A percentile compares a stretch with the other conserved stretches of the same genome.
These are phyloP conservation scores for Cladosporium phlei DNA, from an alignment of 2,329 filamentous ascomycete species.

Conservation along the genomic window DNA sequence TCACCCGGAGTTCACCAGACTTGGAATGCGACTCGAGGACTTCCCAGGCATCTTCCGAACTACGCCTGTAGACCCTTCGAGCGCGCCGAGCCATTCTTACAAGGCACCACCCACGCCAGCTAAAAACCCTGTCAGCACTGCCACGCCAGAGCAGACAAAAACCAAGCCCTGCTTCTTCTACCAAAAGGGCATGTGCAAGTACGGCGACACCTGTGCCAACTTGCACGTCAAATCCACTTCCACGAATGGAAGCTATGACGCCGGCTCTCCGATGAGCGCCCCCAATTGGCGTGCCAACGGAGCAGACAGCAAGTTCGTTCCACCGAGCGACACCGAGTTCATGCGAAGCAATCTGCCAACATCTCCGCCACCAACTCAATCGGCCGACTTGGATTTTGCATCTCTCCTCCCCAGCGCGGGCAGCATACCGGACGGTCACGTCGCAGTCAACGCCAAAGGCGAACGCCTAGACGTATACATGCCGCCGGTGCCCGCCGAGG, in stretches of 20 bases:
- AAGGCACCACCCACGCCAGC: neutral
- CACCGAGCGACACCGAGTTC: conserved; percentile 19
- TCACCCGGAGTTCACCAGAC: conserved; percentile 49
- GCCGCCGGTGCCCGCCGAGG: conserved; percentile 33
- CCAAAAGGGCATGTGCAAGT: conserved; percentile 28
- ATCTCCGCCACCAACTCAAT: neutral
- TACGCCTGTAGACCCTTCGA: conserved; percentile 28
- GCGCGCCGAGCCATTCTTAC: neutral
- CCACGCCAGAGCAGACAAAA: conserved; percentile 5
- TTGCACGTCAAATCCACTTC: conserved; percentile 20
- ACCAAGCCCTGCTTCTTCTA: conserved; percentile 22
- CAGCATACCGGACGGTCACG: conserved; percentile 25
- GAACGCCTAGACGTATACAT: conserved; percentile 45
- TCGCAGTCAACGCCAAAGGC: conserved; percentile 44
- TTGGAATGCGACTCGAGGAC: conserved; percentile 49
- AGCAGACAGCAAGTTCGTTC: neutral
- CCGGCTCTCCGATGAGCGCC: too few species aligned
- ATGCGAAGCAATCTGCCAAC: conserved; percentile 16
- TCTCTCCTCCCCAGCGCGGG: conserved; percentile 21
- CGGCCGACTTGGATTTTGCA: conserved; percentile 10
- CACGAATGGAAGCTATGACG: conserved; percentile 15
- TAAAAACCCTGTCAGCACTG: conserved; percentile 1
- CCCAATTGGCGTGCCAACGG: conserved; percentile 8
- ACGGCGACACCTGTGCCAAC: conserved; percentile 27
- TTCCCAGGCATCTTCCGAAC: conserved; percentile 51